Evolutionary conservation across 148 eudicot genomes (phyloP), one percentile per base, ranked within the genome.

Genomic region (Beta vulgaris): DNA sequence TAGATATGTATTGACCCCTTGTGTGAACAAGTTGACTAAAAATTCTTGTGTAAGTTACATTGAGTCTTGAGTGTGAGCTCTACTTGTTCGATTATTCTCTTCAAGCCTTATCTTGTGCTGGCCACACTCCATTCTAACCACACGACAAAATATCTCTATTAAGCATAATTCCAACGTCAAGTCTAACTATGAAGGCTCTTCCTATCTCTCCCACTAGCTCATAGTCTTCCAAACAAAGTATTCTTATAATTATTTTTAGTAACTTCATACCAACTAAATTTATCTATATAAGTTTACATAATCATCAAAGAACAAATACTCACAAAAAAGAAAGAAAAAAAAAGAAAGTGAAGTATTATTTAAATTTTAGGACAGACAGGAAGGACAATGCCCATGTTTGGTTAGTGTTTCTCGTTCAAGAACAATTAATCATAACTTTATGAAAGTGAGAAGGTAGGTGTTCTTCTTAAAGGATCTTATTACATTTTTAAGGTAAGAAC

Each of bases 71-170:
- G 36, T 44, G 14, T 58, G 68, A 28, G 62, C 37, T n/a, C 58
- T 2, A 51, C 25, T 65, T 65, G 73, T 53, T 64, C n/a, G 25
- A 72, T 72, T 64, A 63, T 72, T 72, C 76, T 53, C 26, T 9
- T 26, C 15, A 29, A 51, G 81, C 54, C 68, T 78, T 73, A 73
- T 78, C 81, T 72, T 40, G 73, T 66, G 71, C 43, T 57, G 71
- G 68, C 64, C 76, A 78, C 81, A 74, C 72, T 79, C 34, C 68
- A 35, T 46, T 71, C 32, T 68, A 48, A 53, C 82, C 82, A 68
- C 74, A 79, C 63, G 74, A 70, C 65, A 69, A 48, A 78, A 73
- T 57, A 68, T 59, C 31, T 49, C 68, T 69, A 55, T 37, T 60
- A 35, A 39, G 59, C 68, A 53, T 51, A 71, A 31, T 49, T 31